Conservation (phyloP, 2,329 filamentous ascomycete species). For the Acrocalymma vagum region DNA sequence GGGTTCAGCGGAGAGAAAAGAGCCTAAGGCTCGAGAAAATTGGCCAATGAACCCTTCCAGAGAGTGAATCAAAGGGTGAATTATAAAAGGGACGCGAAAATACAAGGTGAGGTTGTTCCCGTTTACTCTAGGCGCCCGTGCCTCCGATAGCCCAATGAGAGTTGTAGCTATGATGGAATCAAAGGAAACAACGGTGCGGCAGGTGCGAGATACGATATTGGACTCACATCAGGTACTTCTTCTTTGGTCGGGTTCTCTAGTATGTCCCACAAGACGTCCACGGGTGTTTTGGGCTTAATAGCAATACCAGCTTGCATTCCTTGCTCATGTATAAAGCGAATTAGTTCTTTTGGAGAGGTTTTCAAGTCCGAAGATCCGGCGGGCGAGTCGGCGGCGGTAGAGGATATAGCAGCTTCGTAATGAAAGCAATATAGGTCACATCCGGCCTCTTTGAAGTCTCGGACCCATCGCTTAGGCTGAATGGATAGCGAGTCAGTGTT, state of each 20-base stretch:
- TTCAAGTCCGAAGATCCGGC: slow-evolving; percentile 72
- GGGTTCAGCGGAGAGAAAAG: no score
- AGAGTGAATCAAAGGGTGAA: no score
- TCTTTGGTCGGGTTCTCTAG: slow-evolving; percentile 75
- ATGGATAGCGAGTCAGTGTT: slow-evolving; percentile 20
- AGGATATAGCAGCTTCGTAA: slow-evolving; percentile 90
- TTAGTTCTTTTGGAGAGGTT: slow-evolving; percentile 85
- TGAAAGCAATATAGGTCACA: slow-evolving; percentile 99
- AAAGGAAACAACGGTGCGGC: no score
- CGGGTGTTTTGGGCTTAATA: slow-evolving; percentile 90
- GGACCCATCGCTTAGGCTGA: slow-evolving; percentile 97
- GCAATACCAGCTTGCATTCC: slow-evolving; percentile 93
- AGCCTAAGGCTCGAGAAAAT: no score
- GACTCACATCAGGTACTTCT: slow-evolving; percentile 87
- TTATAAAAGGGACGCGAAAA: no score
- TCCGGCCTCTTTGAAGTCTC: slow-evolving; percentile 90
- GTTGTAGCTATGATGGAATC: no score
- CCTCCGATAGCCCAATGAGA: no score
- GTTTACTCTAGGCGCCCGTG: no score
- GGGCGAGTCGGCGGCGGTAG: slow-evolving; percentile 83
- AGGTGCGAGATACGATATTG: no score
- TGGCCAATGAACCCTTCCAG: no score
- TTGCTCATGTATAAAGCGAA: slow-evolving; percentile 87
- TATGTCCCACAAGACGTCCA: slow-evolving; percentile 92
- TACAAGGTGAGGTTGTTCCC: no score